These are phyloP conservation scores for Viridothelium virens DNA, from an alignment of 495 filamentous ascomycete species.

Conservation along the genomic window DNA sequence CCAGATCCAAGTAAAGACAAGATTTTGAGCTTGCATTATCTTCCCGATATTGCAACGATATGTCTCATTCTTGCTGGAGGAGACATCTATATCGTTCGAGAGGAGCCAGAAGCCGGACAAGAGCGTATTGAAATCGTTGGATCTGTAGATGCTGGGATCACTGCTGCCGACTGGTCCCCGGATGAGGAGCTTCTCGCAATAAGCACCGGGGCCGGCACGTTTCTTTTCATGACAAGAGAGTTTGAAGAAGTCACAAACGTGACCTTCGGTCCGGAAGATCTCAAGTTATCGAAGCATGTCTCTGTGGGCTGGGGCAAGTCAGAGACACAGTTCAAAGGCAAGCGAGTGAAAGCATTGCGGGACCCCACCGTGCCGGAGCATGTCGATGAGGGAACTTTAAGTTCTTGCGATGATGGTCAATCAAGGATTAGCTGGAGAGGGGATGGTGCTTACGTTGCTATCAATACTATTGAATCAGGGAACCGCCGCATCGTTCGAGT, in stretches of 20 bases:
- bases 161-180: slow-evolving; percentile 85
- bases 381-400: slow-evolving; percentile 74
- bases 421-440: slow-evolving; percentile 85
- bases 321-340: slow-evolving; percentile 96
- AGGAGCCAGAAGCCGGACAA: slow-evolving; percentile 59
- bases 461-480: slow-evolving; percentile 64
- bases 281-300: slow-evolving; percentile 86
- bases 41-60: slow-evolving; percentile 65
- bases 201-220: slow-evolving; percentile 65
- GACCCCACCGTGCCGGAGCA: slow-evolving; percentile 94
- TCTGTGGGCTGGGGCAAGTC: slow-evolving; percentile 98
- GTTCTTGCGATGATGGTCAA: slow-evolving; percentile 57
- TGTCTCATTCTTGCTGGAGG: slow-evolving; percentile 83
- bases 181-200: slow-evolving; percentile 87
- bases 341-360: slow-evolving; percentile 76
- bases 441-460: slow-evolving; percentile 83
- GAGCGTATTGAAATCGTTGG: slow-evolving; percentile 89
- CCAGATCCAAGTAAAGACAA: slow-evolving; percentile 62
- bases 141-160: slow-evolving; percentile 84
- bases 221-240: slow-evolving; percentile 85
- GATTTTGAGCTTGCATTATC: slow-evolving; percentile 72
- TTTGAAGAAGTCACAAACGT: slow-evolving; percentile 77
- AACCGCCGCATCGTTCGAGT: slow-evolving; percentile 72
- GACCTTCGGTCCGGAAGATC: slow-evolving; percentile 62
- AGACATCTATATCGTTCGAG: slow-evolving; percentile 77